Base-by-base conservation (phyloP, 768 basidiomycete genomes). In the Boletellus ananas region DNA sequence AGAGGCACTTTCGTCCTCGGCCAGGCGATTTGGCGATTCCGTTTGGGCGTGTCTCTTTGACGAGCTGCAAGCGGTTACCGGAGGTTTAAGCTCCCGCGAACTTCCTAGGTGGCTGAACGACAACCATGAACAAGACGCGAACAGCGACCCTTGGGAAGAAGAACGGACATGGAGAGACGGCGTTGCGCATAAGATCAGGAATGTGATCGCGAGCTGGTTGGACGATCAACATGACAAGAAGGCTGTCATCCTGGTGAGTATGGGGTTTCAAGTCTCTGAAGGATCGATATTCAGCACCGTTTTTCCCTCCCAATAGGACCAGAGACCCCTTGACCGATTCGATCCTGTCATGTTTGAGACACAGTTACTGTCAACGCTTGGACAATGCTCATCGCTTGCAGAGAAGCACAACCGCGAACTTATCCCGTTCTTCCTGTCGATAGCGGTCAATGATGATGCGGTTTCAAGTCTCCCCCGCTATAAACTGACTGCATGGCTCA, bases 351-450 rank as follows among this genome's bases (percentile, higher is more conserved):
- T 83, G 20, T 98, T 93, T 66, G 92, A 95, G 64, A 70, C 76
- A 10, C 92, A 96, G 64, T 73, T 98, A 3, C 77, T 98, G 13
- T 67, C 73, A 9, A 72, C 85, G 0, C 74, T 97, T 13, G 78
- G 79, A n/a, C 79, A 85, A 58, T 80, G 83, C 50, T 72, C 85
- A 0, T 73, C 78, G 2, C 68, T 96, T 11, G 88, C 84, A 0
- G 92, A 97, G 67, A 89, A 85, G 65, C 87, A 95, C 67, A 90
- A 87, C 49, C 84, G 90, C 34, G 81, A 87, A n/a, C 72, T 97
- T 31, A 74, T 96, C n/a, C 85, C 91, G 0, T 77, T 87, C 49
- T 96, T 97, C 72, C 74, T 97, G 34, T 64, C 57, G 43, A 67
- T 80, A 39, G 74, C 71, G n/a, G 55, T 55, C 31, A 34, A 57